Conservation (phyloP, 2,329 filamentous ascomycete genomes). For the Drechmeria coniospora region DNA sequence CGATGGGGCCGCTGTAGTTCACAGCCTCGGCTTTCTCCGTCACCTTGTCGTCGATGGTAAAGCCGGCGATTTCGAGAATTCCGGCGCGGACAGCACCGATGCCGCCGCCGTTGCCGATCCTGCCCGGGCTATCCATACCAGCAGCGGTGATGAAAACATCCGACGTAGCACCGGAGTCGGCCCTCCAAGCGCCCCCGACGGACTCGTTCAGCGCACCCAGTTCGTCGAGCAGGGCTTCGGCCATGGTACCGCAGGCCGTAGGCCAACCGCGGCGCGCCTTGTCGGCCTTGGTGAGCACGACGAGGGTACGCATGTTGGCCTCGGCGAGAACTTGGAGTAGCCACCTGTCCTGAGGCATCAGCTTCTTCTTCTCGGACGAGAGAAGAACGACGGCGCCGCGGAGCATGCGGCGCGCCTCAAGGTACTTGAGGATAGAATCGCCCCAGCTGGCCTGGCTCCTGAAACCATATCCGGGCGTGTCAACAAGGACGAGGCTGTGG, state of each 20-base stretch:
- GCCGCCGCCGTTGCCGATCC: slow-evolving; percentile 19
- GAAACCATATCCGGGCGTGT: slow-evolving; percentile 36
- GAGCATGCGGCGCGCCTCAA: slow-evolving; percentile 29
- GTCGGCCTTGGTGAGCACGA: slow-evolving; percentile 43
- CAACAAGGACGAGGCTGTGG: slow-evolving; percentile 32
- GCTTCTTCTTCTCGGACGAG: slow-evolving; percentile 31
- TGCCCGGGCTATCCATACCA: slow-evolving; percentile 16
- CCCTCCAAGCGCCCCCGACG: slow-evolving; percentile 12
- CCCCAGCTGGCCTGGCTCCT: slow-evolving; percentile 35
- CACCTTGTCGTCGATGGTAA: slow-evolving; percentile 14
- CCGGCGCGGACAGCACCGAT: slow-evolving; percentile 23
- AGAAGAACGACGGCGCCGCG: slow-evolving; percentile 38
- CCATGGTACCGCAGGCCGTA: slow-evolving; percentile 11
- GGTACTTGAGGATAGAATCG: slow-evolving; percentile 32
- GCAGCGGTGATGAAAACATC: slow-evolving; percentile 22
- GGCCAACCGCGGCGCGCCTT: slow-evolving; percentile 22
- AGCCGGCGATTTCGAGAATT: slow-evolving; percentile 25
- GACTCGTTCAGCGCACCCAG: slow-evolving; percentile 10
- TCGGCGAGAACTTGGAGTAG: slow-evolving; percentile 31
- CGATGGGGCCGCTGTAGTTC: slow-evolving; percentile 18
- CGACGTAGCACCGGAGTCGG: slow-evolving; percentile 13
- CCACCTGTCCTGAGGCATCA: slow-evolving; percentile 31
- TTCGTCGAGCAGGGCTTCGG: slow-evolving; percentile 12
- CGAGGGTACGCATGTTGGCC: slow-evolving; percentile 26
- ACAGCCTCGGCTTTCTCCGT: slow-evolving; percentile 20